Base-by-base conservation (phyloP, 2,329 filamentous ascomycete genomes). In the Dothiorella sarmentorum region DNA sequence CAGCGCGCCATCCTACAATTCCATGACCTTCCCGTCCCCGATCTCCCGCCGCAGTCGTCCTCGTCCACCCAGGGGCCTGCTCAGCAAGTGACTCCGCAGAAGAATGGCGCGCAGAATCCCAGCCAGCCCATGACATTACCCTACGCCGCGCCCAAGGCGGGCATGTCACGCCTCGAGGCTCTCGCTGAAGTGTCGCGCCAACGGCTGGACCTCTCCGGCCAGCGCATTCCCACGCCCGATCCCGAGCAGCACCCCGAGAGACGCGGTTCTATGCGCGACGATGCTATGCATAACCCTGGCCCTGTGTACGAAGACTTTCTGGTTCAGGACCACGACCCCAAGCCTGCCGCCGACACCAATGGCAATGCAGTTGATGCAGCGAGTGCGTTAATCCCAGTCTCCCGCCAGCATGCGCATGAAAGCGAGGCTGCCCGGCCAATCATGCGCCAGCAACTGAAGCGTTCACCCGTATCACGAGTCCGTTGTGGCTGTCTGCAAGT, bases 171-270 rank as follows among this genome's bases (percentile, higher is more conserved):
- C 1, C 79, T 96, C 35, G 90, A 95, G 70, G 91, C 91, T 4
- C 80, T 96, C 20, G 91, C 91, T 29, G 91, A 96, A 73, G 91
- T 92, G 0, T 95, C 91, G 51, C 83, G 90, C 52, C 89, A 90
- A 71, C 76, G 77, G 62, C 64, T 94, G 60, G 88, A 89, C 65
- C 78, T 62, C 68, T 80, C 69, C 61, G 79, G 73, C 64, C 75
- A 73, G 71, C 79, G 73, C 64, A 71, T 68, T 63, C 69, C 45
- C 60, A 70, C 57, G 29, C 57, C 57, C 47, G 57, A 45, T 24
- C 45, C 60, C 67, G 6, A 68, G 64, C 35, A 69, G 67, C 38
- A 68, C 68, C 57, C 42, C 43, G 59, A 64, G 62, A n/a, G 62
- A 63, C 38, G 59, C 35, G 58, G 63, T 64, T 31, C 59, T 60